phyloP scores from a whole-genome alignment of 179 eudicot species.

The Actinidia arguta region DNA sequence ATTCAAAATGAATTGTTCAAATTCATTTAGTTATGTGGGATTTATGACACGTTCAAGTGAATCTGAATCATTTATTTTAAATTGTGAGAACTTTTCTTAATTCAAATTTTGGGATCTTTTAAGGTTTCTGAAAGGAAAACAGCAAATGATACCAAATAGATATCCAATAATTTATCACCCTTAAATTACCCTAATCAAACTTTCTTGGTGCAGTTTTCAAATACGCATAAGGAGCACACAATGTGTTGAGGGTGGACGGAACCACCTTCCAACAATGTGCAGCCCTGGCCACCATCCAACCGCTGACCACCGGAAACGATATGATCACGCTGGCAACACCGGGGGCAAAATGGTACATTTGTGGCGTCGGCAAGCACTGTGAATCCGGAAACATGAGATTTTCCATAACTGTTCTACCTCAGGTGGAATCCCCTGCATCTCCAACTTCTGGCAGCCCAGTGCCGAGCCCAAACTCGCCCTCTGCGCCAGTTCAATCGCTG shows the following conservation, averaged over 20 bases:
- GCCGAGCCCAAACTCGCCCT: not conserved
- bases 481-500: constrained; percentile 5
- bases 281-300: not conserved
- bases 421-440: constrained; percentile 15
- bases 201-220: constrained; percentile 35
- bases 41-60: too few species aligned
- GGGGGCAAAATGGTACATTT: constrained; percentile 45
- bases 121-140: too few species aligned
- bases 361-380: constrained; percentile 36
- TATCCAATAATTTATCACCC: too few species aligned
- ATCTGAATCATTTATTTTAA: too few species aligned
- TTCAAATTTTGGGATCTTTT: too few species aligned
- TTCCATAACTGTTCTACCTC: constrained; percentile 30
- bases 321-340: constrained; percentile 22
- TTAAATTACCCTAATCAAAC: not conserved
- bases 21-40: too few species aligned
- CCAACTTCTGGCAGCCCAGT: not conserved
- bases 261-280: constrained; percentile 30
- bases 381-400: constrained; percentile 28
- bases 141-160: too few species aligned
- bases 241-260: constrained; percentile 36
- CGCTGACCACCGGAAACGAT: constrained; percentile 35
- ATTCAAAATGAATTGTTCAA: too few species aligned
- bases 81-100: too few species aligned
- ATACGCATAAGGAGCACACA: constrained; percentile 30